Conservation (phyloP, 208 protist species). For the Spongospora subterranea region DNA sequence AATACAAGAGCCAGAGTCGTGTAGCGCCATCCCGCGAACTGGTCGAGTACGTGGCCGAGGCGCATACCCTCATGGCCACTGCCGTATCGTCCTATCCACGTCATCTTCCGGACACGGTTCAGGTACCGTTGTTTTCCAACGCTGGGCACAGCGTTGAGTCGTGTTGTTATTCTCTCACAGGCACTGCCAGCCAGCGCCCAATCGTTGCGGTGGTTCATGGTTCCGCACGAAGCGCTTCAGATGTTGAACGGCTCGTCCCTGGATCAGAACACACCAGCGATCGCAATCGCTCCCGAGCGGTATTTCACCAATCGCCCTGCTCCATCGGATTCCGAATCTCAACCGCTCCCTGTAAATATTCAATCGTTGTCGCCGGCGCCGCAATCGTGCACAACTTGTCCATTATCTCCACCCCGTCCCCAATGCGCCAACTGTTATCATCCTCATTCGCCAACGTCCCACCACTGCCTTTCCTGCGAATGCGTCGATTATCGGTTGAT, state of each 20-base stretch:
- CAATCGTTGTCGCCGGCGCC: not conserved
- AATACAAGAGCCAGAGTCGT: not conserved
- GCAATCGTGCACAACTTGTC: not conserved
- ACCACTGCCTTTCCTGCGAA: constrained; percentile 4
- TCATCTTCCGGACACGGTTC: not conserved
- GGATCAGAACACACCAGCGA: not conserved
- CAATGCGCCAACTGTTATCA: constrained; percentile 40
- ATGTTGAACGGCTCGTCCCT: not conserved
- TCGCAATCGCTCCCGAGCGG: not conserved
- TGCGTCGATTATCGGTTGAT: not conserved
- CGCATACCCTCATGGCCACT: not conserved
- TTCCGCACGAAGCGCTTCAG: constrained; percentile 63
- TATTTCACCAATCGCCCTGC: not conserved
- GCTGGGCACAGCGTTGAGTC: not conserved
- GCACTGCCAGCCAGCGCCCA: not conserved
- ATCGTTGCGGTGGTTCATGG: constrained; percentile 67
- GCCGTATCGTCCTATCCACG: not conserved
- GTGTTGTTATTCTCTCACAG: not conserved
- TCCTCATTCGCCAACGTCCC: not conserved
- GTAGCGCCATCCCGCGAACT: not conserved
- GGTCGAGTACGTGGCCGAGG: not conserved
- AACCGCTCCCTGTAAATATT: not conserved
- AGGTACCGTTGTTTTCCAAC: not conserved
- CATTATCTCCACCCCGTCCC: not conserved
- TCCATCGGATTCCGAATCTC: not conserved